These are phyloP conservation scores for Ceratocystiopsis sp. DNA, from an alignment of 2,329 filamentous ascomycete genomes.

Conservation along the genomic window DNA sequence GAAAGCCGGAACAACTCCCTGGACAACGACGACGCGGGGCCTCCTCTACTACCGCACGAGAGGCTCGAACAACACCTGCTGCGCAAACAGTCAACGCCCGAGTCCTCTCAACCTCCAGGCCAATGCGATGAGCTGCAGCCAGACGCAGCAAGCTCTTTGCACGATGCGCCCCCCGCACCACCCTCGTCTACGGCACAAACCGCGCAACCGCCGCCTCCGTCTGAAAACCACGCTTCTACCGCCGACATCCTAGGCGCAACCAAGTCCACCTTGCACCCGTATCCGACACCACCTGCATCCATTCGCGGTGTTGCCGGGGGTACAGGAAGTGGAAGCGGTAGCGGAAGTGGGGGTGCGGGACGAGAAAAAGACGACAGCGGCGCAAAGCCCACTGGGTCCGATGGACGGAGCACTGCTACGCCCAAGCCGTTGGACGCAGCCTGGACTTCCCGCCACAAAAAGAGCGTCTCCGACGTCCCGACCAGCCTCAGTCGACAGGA, in stretches of 20 bases:
- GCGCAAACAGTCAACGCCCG: no score
- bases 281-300: constrained; percentile 41
- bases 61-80: no score
- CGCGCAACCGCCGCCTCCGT: not conserved
- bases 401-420: not conserved
- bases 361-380: not conserved
- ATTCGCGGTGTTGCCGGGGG: constrained; percentile 15
- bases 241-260: not conserved
- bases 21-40: no score
- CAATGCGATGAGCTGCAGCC: no score
- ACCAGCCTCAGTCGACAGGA: constrained; percentile 22
- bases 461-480: constrained; percentile 26
- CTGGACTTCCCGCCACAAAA: constrained; percentile 21
- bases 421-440: constrained; percentile 6
- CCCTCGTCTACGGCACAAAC: not conserved
- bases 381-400: no score
- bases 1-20: no score
- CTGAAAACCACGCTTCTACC: not conserved
- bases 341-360: not conserved
- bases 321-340: constrained; percentile 10
- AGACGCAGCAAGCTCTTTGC: no score
- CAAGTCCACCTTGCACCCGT: constrained; percentile 21
- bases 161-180: no score
- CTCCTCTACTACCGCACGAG: no score
- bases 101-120: no score